Percentiles rank a stretch among this genome's conserved stretches.
Evolutionary conservation across 73 alveolate species (phyloP).

Genomic region (Uronychia setigera): DNA sequence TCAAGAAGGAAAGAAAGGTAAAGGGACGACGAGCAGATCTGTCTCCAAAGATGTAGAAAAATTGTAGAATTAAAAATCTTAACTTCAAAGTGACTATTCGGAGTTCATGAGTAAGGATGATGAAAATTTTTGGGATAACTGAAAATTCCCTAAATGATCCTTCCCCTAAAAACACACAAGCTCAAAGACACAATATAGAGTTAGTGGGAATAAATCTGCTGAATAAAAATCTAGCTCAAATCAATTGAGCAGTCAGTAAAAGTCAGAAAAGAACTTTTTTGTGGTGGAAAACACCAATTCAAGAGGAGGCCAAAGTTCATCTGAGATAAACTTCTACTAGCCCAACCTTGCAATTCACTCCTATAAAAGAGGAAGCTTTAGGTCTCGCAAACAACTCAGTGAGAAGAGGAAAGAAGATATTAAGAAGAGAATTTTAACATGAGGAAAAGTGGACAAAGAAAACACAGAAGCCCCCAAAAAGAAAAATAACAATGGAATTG

Average conservation of each 20-base stretch:
- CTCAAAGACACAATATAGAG: too few species aligned
- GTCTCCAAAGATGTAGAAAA: too few species aligned
- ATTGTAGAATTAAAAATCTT: too few species aligned
- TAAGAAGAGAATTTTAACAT: not conserved
- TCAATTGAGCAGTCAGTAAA: too few species aligned
- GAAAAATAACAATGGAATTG: too few species aligned
- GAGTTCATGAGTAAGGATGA: not conserved
- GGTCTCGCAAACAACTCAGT: not conserved
- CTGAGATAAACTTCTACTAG: not conserved
- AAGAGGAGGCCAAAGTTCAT: not conserved
- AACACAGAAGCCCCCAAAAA: not conserved
- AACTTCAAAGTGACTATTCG: not conserved
- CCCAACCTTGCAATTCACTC: not conserved
- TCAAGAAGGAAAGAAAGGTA: too few species aligned
- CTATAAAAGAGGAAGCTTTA: not conserved
- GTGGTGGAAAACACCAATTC: too few species aligned
- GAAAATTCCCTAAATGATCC: not conserved
- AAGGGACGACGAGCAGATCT: too few species aligned
- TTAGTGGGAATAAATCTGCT: too few species aligned
- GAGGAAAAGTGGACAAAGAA: not conserved
- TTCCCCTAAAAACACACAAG: too few species aligned
- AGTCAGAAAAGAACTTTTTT: too few species aligned
- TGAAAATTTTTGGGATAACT: not conserved
- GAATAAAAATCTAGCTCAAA: too few species aligned
- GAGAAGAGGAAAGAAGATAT: not conserved